These are phyloP conservation scores for Solanum chiquidenum DNA, from an alignment of 257 asterid genomes.

Conservation along the genomic window DNA sequence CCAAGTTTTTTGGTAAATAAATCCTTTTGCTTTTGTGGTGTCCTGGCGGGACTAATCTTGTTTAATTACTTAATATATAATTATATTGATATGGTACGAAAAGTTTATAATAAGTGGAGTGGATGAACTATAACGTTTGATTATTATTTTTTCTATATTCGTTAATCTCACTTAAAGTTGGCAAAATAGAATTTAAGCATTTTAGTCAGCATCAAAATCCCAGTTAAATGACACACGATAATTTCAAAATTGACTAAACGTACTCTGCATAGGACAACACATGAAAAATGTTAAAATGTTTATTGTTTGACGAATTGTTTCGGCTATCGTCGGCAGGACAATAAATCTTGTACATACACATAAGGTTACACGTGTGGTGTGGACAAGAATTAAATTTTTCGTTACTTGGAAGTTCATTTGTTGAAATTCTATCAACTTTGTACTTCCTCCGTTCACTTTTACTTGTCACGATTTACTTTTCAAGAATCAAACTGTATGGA, in stretches of 20 bases:
- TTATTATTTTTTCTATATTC: not conserved
- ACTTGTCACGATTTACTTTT: no score
- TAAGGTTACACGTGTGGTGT: not conserved
- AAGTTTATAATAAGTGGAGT: not conserved
- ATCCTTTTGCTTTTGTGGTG: not conserved
- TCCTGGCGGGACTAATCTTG: not conserved
- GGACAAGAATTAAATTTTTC: not conserved
- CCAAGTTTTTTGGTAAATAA: not conserved
- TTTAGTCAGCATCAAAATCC: not conserved
- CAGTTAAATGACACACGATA: not conserved
- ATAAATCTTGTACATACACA: not conserved
- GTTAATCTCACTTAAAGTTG: not conserved
- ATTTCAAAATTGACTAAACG: not conserved
- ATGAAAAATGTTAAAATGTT: not conserved
- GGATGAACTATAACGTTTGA: not conserved
- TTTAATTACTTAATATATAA: not conserved
- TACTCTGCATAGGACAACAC: not conserved
- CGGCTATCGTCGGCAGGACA: not conserved
- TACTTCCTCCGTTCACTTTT: accelerated
- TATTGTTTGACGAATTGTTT: not conserved
- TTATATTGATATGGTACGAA: not conserved
- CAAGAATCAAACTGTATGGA: no score
- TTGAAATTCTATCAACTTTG: not conserved
- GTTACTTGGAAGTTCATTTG: not conserved
- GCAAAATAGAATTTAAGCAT: not conserved